Percentiles rank a stretch among this genome's conserved stretches.
These are phyloP conservation scores for Penicillium malachiteum DNA, from an alignment of 495 filamentous ascomycete species.

Conservation along the genomic window DNA sequence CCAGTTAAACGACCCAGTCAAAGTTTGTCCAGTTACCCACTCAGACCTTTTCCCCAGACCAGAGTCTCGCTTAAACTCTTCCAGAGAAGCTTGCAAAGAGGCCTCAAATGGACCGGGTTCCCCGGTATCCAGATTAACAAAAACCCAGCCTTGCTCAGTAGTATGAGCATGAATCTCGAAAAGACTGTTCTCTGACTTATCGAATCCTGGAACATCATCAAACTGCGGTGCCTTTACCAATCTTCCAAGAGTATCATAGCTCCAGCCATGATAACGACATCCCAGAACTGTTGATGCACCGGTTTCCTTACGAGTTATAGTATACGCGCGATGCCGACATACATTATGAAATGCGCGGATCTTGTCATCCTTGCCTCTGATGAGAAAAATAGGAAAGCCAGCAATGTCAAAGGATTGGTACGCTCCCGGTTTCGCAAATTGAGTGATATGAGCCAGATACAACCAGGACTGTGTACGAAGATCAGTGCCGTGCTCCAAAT, in stretches of 20 bases:
- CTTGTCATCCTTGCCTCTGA: conserved; percentile 43
- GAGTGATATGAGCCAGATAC: conserved; percentile 44
- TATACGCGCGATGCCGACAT: conserved; percentile 58
- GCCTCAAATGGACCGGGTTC: conserved; percentile 14
- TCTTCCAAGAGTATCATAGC: conserved; percentile 54
- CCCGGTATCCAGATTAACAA: conserved; percentile 43
- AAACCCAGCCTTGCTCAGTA: conserved; percentile 35
- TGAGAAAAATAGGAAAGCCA: conserved; percentile 49
- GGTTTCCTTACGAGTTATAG: conserved; percentile 49
- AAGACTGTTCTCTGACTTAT: conserved; percentile 51
- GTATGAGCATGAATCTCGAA: conserved; percentile 43
- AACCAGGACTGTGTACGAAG: conserved; percentile 42
- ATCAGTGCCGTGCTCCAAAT: not conserved
- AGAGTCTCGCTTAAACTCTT: conserved; percentile 12
- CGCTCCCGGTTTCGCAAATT: conserved; percentile 48
- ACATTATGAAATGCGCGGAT: conserved; percentile 62
- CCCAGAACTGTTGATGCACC: conserved; percentile 52
- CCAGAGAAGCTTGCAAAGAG: not conserved
- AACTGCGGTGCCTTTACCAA: conserved; percentile 61
- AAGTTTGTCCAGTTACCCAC: conserved; percentile 37
- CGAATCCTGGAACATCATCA: conserved; percentile 53
- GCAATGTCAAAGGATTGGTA: conserved; percentile 51
- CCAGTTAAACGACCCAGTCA: conserved; percentile 48
- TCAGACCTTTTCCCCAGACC: conserved; percentile 11
- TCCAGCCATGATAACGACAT: conserved; percentile 65